Evolutionary conservation across 192 early-diverging fungal species (phyloP).

Genomic region (Phlyctochytrium planicorne): DNA sequence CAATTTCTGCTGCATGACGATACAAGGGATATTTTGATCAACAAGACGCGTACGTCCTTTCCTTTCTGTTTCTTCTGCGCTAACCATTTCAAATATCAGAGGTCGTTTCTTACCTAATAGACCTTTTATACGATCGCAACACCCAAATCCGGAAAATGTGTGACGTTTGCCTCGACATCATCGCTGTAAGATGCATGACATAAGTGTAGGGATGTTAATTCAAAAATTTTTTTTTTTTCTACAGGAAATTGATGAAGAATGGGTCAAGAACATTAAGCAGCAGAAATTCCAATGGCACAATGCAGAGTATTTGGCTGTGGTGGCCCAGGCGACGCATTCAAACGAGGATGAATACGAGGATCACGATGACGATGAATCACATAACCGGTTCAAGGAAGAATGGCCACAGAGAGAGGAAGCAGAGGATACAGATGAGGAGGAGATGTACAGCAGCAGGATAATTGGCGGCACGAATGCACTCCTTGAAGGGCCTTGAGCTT

Average conservation of each 20-base stretch:
- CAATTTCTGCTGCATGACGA: conserved; percentile 48
- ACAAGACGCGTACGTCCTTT: conserved; percentile 40
- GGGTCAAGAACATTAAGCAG: conserved; percentile 47
- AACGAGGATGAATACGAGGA: conserved; percentile 7
- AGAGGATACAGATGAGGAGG: conserved; percentile 32
- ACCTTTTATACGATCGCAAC: conserved; percentile 61
- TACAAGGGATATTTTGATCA: conserved; percentile 39
- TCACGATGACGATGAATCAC: conserved; percentile 9
- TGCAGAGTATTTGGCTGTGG: conserved; percentile 50
- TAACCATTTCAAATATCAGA: conserved; percentile 34
- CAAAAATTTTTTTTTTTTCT: too few relatives aligned
- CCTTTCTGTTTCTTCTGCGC: neutral
- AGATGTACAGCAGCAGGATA: conserved; percentile 27
- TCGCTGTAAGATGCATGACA: conserved; percentile 43
- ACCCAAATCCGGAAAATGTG: conserved; percentile 54
- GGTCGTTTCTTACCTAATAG: conserved; percentile 55
- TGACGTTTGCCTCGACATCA: conserved; percentile 56
- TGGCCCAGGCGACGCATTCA: conserved; percentile 34
- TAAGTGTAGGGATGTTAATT: too few relatives aligned
- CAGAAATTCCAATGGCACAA: conserved; percentile 59
- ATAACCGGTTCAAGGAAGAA: neutral
- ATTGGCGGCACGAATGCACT: conserved; percentile 46
- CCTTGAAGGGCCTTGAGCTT: conserved; percentile 37
- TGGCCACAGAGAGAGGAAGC: conserved; percentile 27
- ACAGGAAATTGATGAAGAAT: conserved; percentile 59